Base-by-base conservation (phyloP, 768 basidiomycete genomes). In the Cyclocybe cylindracea region DNA sequence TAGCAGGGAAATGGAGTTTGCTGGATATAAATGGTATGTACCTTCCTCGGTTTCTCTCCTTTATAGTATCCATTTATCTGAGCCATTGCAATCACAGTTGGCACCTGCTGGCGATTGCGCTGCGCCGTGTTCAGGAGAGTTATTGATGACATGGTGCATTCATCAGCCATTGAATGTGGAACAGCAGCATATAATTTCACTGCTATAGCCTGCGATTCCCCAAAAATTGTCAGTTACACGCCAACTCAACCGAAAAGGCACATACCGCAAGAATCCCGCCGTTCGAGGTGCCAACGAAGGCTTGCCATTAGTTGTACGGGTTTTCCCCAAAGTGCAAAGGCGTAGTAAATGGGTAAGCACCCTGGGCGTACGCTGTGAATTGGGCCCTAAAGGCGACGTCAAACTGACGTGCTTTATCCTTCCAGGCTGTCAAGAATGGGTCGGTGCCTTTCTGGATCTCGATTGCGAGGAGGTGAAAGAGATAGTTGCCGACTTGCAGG, bases 131-230 rank as follows among this genome's bases (percentile, higher is more conserved):
- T 71, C 10, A 70, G 45, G 62, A 65, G 62, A 1, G 70, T 67
- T 40, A 73, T 38, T 7, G 56, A 60, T 2, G 72, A 73, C 58
- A 67, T 64, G 0, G 72, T 69, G 8, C 67, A 59, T 50, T 74
- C 70, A 51, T 73, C 72, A 10, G 68, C 69, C 70, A 74, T 74
- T 3, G 71, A 72, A 53, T 68, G 65, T 5, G 71, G 67, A 32
- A 66, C 53, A 3, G 64, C 59, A 0, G 69, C 66, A 48, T 59
- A 69, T 0, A 74, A 53, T 44, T 71, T 71, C 39, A 70, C 56
- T 2, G 66, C 68, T 24, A 69, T 50, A 33, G 62, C 64, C 72
- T 74, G 47, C 16, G 16, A 16, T 16, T 16, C 16, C 16, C 16
- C 16, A 29, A 16, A 32, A 48, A 32, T 9, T 18, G 40, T 44